These are phyloP conservation scores for Castanea mollissima DNA, from an alignment of 306 rosid species.

Conservation along the genomic window DNA sequence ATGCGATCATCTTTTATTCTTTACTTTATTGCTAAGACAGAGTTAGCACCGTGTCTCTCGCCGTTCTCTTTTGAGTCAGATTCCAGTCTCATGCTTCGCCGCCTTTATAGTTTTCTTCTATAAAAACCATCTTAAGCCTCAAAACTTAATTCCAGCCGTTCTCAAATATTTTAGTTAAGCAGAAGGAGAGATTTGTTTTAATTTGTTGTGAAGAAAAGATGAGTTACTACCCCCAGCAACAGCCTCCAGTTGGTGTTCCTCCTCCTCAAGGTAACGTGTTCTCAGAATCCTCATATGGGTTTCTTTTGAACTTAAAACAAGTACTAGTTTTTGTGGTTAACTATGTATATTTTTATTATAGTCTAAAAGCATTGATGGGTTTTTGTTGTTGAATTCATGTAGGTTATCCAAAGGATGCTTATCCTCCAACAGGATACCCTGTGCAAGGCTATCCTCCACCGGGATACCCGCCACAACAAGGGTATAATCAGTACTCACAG, in stretches of 20 bases:
- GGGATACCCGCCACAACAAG: conserved; percentile 28
- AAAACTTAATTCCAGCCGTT: not conserved
- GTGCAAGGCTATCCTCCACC: conserved; percentile 22
- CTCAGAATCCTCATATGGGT: no score
- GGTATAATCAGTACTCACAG: conserved; percentile 20
- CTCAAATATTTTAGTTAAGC: not conserved
- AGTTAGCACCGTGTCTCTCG: not conserved
- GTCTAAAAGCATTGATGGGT: not conserved
- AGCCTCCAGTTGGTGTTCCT: conserved; percentile 57
- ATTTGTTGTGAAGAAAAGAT: conserved; percentile 4
- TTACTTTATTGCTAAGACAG: not conserved
- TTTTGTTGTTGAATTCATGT: not conserved
- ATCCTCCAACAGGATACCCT: conserved; percentile 55
- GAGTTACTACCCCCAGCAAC: conserved; percentile 55
- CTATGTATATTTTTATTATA: not conserved
- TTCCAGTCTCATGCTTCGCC: not conserved
- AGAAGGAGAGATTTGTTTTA: not conserved
- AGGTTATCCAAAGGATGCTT: conserved; percentile 55
- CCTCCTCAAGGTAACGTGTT: conserved; percentile 49
- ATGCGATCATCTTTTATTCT: not conserved
- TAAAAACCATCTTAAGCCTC: not conserved
- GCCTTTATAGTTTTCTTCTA: not conserved
- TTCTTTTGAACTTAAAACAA: no score
- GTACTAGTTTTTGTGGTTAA: no score
- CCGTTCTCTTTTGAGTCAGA: not conserved